These are phyloP conservation scores for Inga oerstediana DNA, from an alignment of 306 rosid species.

Conservation along the genomic window DNA sequence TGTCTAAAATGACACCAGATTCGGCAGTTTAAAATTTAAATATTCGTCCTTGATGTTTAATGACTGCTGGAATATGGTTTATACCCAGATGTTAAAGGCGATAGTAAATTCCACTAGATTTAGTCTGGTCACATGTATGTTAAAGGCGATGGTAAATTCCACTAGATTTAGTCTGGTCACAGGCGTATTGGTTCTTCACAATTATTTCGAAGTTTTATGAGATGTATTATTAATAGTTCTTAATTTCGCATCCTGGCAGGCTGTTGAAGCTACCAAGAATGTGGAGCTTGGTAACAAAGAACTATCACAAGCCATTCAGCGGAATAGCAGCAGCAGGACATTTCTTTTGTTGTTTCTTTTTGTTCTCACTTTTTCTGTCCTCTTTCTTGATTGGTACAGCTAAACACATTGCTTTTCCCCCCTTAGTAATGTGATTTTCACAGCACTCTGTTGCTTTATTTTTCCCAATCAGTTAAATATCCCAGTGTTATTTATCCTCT, in stretches of 20 bases:
- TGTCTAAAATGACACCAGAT: background rate
- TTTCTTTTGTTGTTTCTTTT: constrained; percentile 85
- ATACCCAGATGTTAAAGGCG: background rate
- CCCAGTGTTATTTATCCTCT: background rate
- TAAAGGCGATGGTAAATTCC: constrained; percentile 1
- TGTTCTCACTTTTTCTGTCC: constrained; percentile 79
- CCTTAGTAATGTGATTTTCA: constrained; percentile 6
- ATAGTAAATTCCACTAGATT: constrained; percentile 4
- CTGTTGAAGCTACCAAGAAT: constrained; percentile 92
- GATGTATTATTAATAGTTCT: constrained; percentile 12
- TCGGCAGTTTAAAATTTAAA: background rate
- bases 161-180: background rate
- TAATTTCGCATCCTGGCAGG: constrained; percentile 49
- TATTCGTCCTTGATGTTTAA: background rate
- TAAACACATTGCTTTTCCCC: constrained; percentile 33
- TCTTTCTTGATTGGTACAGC: constrained; percentile 97
- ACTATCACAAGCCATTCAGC: constrained; percentile 81
- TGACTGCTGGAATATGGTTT: background rate
- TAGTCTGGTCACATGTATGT: background rate
- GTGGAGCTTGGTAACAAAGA: constrained; percentile 95
- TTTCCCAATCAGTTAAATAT: constrained; percentile 22
- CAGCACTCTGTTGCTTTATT: background rate
- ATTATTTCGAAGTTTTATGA: background rate
- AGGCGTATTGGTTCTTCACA: background rate
- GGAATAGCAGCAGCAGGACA: constrained; percentile 92